Percentiles rank a stretch among this genome's conserved stretches.
Evolutionary conservation across 2,329 filamentous ascomycete genomes (phyloP).

Genomic region (Alternaria postmessia): DNA sequence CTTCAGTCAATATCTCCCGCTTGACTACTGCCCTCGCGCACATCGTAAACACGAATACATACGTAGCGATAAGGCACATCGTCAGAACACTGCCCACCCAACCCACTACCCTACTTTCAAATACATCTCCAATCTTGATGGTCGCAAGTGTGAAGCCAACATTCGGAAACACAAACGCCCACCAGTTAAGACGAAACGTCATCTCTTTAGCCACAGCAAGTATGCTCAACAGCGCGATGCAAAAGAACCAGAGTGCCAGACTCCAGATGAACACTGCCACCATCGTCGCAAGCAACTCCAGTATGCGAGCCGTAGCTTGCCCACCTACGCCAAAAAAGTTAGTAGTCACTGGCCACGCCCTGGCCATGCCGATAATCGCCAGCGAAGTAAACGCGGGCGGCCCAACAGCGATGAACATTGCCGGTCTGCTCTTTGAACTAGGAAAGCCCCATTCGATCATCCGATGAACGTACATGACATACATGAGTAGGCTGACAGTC

Average conservation of each 20-base stretch:
- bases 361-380: constrained; percentile 4
- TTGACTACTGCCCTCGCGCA: not conserved
- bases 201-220: constrained; percentile 18
- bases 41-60: not conserved
- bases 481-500: constrained; percentile 5
- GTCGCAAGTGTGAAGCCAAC: constrained; percentile 47
- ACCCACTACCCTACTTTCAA: not conserved
- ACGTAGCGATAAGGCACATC: not conserved
- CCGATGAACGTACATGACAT: constrained; percentile 8
- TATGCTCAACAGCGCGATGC: constrained; percentile 38
- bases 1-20: not conserved
- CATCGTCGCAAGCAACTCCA: not conserved
- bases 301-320: not conserved
- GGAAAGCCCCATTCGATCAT: constrained; percentile 10
- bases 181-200: constrained; percentile 67
- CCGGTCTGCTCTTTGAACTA: not conserved
- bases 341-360: not conserved
- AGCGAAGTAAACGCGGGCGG: constrained; percentile 1
- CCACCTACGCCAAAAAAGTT: not conserved
- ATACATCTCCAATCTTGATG: not conserved
- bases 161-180: constrained; percentile 59
- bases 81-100: not conserved
- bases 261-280: constrained; percentile 7
- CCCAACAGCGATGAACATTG: constrained; percentile 6
- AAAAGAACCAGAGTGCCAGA: constrained; percentile 60